These are phyloP conservation scores for Beauveria sp. DNA, from an alignment of 2,329 filamentous ascomycete genomes.

Conservation along the genomic window DNA sequence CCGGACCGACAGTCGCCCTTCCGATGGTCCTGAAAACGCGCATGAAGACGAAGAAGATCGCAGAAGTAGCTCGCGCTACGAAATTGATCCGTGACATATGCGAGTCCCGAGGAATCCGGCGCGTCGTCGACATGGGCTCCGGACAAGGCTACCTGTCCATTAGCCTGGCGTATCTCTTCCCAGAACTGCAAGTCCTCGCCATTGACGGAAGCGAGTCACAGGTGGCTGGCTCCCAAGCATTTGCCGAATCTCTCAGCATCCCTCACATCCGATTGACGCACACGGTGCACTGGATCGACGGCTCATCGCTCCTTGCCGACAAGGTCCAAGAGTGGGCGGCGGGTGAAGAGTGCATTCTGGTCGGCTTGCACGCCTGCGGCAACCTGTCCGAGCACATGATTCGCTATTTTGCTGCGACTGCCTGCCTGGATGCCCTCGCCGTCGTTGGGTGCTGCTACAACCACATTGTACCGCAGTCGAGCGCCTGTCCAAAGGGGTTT, in stretches of 20 bases:
- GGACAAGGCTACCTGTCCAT: constrained; percentile 25
- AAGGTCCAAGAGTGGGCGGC: constrained; percentile 22
- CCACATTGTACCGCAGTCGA: constrained; percentile 25
- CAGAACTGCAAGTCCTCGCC: constrained; percentile 20
- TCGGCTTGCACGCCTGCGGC: constrained; percentile 26
- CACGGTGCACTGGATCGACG: constrained; percentile 23
- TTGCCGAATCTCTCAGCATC: constrained; percentile 18
- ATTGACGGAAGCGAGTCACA: constrained; percentile 26
- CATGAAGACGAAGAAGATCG: constrained; percentile 26
- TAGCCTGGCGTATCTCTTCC: constrained; percentile 22
- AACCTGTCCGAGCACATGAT: constrained; percentile 27
- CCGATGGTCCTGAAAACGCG: constrained; percentile 17
- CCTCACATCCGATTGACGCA: constrained; percentile 17
- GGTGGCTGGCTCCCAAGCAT: constrained; percentile 20
- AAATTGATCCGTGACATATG: constrained; percentile 21
- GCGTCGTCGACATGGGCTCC: constrained; percentile 21
- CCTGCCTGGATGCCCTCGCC: constrained; percentile 18
- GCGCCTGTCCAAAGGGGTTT: constrained; percentile 28
- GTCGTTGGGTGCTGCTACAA: constrained; percentile 28
- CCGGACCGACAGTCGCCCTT: constrained; percentile 12
- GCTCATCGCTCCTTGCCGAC: constrained; percentile 15
- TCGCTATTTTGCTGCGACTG: constrained; percentile 19
- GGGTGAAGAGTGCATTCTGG: constrained; percentile 23
- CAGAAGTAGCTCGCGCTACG: constrained; percentile 22
- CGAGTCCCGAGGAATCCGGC: constrained; percentile 17